Evolutionary conservation across 148 eudicot species (phyloP).

Genomic region (Cornus kousa): DNA sequence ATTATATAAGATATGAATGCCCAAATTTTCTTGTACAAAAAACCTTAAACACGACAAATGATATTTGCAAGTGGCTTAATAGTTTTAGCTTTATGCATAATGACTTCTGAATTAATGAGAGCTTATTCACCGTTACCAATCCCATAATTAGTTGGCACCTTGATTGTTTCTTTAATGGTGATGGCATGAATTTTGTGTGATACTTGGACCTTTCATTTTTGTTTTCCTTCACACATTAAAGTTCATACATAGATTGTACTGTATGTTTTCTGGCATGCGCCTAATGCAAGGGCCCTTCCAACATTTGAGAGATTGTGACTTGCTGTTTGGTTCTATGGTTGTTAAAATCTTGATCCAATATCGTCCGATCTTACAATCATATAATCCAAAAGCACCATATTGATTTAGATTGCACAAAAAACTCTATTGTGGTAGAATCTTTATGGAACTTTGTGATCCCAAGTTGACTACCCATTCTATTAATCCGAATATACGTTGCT

Average conservation of each 20-base stretch:
- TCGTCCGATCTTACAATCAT: too few relatives aligned
- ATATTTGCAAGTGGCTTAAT: not conserved
- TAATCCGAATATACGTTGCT: not conserved
- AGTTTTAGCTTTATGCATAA: not conserved
- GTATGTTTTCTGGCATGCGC: not conserved
- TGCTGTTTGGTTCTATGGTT: too few relatives aligned
- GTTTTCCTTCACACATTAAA: not conserved
- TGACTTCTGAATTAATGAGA: not conserved
- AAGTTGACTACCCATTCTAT: too few relatives aligned
- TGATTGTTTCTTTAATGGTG: not conserved
- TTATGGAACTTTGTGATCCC: too few relatives aligned
- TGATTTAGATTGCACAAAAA: too few relatives aligned
- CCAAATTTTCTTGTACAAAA: not conserved
- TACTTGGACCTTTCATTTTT: not conserved
- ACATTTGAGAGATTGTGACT: not conserved
- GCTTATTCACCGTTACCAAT: not conserved
- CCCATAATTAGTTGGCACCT: not conserved
- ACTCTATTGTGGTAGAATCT: too few relatives aligned
- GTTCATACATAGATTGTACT: not conserved
- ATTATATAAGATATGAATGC: too few relatives aligned
- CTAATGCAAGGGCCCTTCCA: not conserved
- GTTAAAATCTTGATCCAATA: too few relatives aligned
- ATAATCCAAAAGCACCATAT: too few relatives aligned
- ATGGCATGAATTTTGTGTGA: not conserved
- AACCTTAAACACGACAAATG: not conserved